Percentiles rank a stretch among this genome's conserved stretches.
phyloP scores from a whole-genome alignment of 305 asterid species.

The Fraxinus sp. region DNA sequence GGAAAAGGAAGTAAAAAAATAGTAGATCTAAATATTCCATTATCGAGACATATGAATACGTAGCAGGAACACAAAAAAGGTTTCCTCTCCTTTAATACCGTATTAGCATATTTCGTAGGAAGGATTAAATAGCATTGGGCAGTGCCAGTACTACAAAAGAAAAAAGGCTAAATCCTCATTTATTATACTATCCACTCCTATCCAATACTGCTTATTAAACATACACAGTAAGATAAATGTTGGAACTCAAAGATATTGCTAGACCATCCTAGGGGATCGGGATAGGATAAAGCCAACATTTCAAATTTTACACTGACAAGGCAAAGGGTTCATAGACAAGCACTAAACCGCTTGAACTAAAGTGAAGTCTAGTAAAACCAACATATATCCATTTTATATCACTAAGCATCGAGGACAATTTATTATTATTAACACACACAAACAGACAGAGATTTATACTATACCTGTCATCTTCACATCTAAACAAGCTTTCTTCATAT shows the following conservation, averaged over 20 bases:
- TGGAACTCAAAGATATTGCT: neutral
- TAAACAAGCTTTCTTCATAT: conserved; percentile 94
- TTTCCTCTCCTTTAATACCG: neutral
- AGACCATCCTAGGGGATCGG: neutral
- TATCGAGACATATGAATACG: conserved; percentile 20
- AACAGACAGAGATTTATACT: conserved; percentile 2
- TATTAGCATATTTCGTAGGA: neutral
- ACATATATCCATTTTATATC: conserved; percentile 1
- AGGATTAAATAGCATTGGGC: neutral
- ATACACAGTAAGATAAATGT: neutral
- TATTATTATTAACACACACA: neutral
- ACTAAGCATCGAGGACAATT: neutral
- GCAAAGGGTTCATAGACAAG: conserved; percentile 8
- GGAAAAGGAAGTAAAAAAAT: neutral
- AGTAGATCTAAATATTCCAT: conserved; percentile 1
- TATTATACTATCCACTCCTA: neutral
- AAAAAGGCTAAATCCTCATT: neutral
- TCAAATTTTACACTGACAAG: neutral
- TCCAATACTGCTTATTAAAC: neutral
- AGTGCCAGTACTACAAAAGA: neutral
- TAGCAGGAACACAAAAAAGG: neutral
- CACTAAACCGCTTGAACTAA: neutral
- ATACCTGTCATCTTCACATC: conserved; percentile 99
- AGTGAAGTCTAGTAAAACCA: neutral
- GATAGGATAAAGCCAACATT: neutral